A percentile compares a stretch with the other conserved stretches of the same genome.
These are phyloP conservation scores for Cardamine occulta DNA, from an alignment of 345 rosid species.

Conservation along the genomic window DNA sequence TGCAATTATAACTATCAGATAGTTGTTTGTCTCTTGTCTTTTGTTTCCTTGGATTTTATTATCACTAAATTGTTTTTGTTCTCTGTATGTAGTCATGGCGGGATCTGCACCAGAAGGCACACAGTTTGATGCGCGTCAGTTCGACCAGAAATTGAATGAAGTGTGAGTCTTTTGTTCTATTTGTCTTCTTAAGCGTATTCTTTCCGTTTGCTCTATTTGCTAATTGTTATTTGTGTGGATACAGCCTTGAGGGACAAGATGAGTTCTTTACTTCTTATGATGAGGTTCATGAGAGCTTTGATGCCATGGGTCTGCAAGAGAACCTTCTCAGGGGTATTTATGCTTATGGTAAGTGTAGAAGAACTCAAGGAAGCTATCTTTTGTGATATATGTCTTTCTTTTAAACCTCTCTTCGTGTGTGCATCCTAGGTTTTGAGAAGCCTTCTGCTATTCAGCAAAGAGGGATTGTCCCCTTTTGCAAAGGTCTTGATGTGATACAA, in stretches of 20 bases:
- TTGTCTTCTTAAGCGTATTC: background rate
- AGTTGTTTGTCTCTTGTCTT: background rate
- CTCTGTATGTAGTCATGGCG: conserved; percentile 62
- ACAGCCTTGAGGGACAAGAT: conserved; percentile 62
- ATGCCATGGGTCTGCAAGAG: conserved; percentile 80
- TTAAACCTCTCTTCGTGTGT: too few species aligned
- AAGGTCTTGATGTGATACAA: conserved; percentile 80
- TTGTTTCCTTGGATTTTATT: background rate
- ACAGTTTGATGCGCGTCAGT: conserved; percentile 71
- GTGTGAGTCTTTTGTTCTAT: conserved; percentile 48
- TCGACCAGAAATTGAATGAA: conserved; percentile 67
- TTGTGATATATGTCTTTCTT: background rate
- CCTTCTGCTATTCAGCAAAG: conserved; percentile 90
- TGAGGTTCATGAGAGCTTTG: conserved; percentile 73
- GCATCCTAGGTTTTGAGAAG: conserved; percentile 65
- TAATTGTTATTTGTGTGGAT: conserved; percentile 15
- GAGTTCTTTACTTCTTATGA: conserved; percentile 78
- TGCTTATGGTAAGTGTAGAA: conserved; percentile 60
- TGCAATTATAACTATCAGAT: background rate
- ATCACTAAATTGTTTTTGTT: background rate
- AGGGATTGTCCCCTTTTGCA: conserved; percentile 78
- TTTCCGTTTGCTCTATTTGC: background rate
- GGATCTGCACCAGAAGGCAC: conserved; percentile 65
- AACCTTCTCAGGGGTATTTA: conserved; percentile 85
- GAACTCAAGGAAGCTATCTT: background rate